These are phyloP conservation scores for Salvia miltiorrhiza DNA, from an alignment of 257 asterid species.

Conservation along the genomic window DNA sequence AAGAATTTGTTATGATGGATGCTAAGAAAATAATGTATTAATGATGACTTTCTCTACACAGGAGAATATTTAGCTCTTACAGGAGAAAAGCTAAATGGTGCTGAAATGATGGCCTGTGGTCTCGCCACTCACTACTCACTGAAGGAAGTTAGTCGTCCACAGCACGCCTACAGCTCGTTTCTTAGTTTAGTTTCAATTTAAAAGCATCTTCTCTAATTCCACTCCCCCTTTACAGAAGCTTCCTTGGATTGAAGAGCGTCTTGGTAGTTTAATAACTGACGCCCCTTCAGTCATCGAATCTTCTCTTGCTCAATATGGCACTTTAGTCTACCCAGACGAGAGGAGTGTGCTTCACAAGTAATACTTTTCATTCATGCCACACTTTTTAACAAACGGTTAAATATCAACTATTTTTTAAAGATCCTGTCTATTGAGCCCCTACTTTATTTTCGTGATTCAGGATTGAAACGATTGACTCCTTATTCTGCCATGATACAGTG, in stretches of 20 bases:
- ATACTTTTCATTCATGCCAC: constrained; percentile 21
- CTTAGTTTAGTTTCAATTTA: background rate
- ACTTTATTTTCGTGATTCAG: constrained; percentile 40
- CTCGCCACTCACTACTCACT: constrained; percentile 88
- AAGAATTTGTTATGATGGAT: background rate
- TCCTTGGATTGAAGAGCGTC: constrained; percentile 90
- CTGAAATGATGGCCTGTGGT: constrained; percentile 91
- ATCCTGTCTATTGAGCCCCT: constrained; percentile 2
- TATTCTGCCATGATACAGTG: constrained; percentile 71
- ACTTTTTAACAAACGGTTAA: background rate
- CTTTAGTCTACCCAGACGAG: constrained; percentile 77
- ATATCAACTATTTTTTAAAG: background rate
- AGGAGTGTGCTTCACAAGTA: constrained; percentile 74
- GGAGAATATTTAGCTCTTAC: constrained; percentile 97
- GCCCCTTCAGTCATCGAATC: constrained; percentile 76
- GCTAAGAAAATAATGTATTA: background rate
- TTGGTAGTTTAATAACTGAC: constrained; percentile 83
- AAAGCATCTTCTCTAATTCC: constrained; percentile 8
- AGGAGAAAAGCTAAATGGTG: constrained; percentile 83
- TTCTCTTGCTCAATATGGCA: constrained; percentile 86
- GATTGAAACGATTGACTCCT: constrained; percentile 64
- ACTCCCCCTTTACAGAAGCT: constrained; percentile 58
- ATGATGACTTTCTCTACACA: constrained; percentile 30
- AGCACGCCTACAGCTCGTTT: background rate
- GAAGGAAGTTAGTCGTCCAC: constrained; percentile 58